phyloP scores from a whole-genome alignment of 768 basidiomycete genomes.

The Mycena rebaudengoi region DNA sequence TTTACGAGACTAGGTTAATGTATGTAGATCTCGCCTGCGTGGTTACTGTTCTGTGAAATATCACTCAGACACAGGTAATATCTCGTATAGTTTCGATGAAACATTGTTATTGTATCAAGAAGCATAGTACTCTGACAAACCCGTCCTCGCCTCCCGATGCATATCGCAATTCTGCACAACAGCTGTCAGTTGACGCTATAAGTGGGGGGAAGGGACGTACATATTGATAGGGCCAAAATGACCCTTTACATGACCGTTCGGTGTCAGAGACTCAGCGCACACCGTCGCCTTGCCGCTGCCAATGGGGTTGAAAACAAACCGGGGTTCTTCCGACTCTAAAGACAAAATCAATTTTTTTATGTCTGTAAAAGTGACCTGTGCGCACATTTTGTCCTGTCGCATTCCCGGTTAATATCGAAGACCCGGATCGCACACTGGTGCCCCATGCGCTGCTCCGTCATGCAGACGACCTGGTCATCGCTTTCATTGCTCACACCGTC shows the following conservation, averaged over 20 bases:
- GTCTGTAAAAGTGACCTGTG: too few species aligned
- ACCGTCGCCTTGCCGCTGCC: slow-evolving; percentile 97
- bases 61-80: too few species aligned
- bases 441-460: slow-evolving; percentile 98
- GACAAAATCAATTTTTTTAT: not conserved
- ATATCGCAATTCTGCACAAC: slow-evolving; percentile 82
- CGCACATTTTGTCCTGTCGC: slow-evolving; percentile 84
- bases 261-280: slow-evolving; percentile 85
- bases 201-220: slow-evolving; percentile 56
- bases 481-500: slow-evolving; percentile 88
- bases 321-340: slow-evolving; percentile 79
- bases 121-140: slow-evolving; percentile 90
- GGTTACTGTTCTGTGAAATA: too few species aligned
- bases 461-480: slow-evolving; percentile 84
- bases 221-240: slow-evolving; percentile 98
- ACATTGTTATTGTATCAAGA: too few species aligned
- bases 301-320: slow-evolving; percentile 83
- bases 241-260: slow-evolving; percentile 92
- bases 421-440: slow-evolving; percentile 90
- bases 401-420: slow-evolving; percentile 85
- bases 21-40: too few species aligned
- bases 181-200: not conserved
- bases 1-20: too few species aligned
- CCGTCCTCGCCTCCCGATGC: slow-evolving; percentile 98
- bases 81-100: too few species aligned